Percentiles rank a stretch among this genome's conserved stretches.
phyloP scores from a whole-genome alignment of 2,329 filamentous ascomycete genomes.

The Stemphylium vesicarium region DNA sequence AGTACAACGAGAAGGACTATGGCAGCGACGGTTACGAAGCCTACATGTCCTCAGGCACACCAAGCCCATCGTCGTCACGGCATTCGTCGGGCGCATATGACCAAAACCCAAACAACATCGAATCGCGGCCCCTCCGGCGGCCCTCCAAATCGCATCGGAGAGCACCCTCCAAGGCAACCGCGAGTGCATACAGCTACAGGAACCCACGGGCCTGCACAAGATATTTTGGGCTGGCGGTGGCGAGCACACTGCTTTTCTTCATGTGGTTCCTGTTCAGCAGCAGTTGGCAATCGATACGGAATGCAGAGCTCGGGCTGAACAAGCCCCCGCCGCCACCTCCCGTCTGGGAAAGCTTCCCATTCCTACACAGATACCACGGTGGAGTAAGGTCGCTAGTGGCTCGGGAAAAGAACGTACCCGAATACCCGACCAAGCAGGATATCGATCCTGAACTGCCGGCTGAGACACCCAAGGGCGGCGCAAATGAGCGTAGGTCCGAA shows the following conservation, averaged over 20 bases:
- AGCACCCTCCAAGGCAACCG: conserved; percentile 33
- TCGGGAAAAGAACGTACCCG: conserved; percentile 71
- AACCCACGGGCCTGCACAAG: conserved; percentile 76
- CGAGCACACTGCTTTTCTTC: conserved; percentile 74
- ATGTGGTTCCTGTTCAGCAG: conserved; percentile 76
- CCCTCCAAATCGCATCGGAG: conserved; percentile 21
- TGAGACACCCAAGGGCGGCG: conserved; percentile 27
- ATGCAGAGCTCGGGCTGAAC: conserved; percentile 63
- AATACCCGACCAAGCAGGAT: conserved; percentile 75
- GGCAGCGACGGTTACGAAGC: conserved; percentile 44
- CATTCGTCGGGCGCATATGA: conserved; percentile 45
- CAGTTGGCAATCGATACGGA: conserved; percentile 72
- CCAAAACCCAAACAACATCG: conserved; percentile 39
- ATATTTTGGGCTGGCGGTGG: conserved; percentile 76
- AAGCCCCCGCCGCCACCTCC: conserved; percentile 69
- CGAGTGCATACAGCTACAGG: conserved; percentile 60
- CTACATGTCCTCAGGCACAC: conserved; percentile 48
- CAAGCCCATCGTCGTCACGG: conserved; percentile 62
- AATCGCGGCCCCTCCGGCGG: conserved; percentile 26
- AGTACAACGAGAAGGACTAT: conserved; percentile 49
- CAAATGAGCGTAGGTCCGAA: conserved; percentile 42
- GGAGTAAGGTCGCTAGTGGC: conserved; percentile 77
- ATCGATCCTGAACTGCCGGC: conserved; percentile 48
- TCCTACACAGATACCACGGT: conserved; percentile 87
- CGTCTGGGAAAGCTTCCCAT: conserved; percentile 85